These are phyloP conservation scores for Lolium rigidum DNA, from an alignment of 176 grass and related monocot species.

Conservation along the genomic window DNA sequence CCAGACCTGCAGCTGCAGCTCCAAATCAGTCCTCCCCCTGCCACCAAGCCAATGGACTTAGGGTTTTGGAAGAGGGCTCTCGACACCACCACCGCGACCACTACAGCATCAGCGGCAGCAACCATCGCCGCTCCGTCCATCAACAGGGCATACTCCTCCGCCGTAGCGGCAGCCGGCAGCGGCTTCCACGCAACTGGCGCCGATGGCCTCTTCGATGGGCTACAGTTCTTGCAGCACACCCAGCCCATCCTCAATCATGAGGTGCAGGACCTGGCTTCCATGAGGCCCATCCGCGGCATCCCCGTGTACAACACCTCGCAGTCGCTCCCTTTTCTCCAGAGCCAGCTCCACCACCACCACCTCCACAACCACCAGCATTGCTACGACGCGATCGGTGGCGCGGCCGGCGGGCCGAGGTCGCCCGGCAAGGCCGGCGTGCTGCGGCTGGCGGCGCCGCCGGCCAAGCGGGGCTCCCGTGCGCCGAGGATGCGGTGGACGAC, in stretches of 20 bases:
- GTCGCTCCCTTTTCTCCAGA: constrained; percentile 55
- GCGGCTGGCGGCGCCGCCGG: constrained; percentile 56
- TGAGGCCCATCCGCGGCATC: constrained; percentile 81
- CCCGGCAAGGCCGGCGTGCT: constrained; percentile 47
- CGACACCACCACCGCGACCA: constrained; percentile 33
- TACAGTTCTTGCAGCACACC: constrained; percentile 64
- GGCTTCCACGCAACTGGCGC: constrained; percentile 33
- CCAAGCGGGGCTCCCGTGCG: constrained; percentile 57
- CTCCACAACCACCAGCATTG: constrained; percentile 39
- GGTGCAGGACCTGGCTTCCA: constrained; percentile 51
- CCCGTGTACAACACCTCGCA: constrained; percentile 79
- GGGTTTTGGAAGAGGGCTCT: constrained; percentile 88
- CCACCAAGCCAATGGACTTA: constrained; percentile 68
- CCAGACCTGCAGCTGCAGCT: constrained; percentile 92
- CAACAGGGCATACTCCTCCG: constrained; percentile 21
- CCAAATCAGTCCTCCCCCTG: constrained; percentile 73
- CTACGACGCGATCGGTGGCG: constrained; percentile 38
- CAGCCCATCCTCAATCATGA: constrained; percentile 54
- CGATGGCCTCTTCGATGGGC: neutral
- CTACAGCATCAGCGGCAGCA: neutral
- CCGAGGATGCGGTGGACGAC: constrained; percentile 98
- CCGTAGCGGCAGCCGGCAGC: constrained; percentile 2
- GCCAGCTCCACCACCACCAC: constrained; percentile 46
- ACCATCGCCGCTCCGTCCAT: constrained; percentile 18
- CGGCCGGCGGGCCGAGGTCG: constrained; percentile 43